phyloP scores from a whole-genome alignment of 2,329 filamentous ascomycete genomes.

The Magnaporthiopsis rhizophila region DNA sequence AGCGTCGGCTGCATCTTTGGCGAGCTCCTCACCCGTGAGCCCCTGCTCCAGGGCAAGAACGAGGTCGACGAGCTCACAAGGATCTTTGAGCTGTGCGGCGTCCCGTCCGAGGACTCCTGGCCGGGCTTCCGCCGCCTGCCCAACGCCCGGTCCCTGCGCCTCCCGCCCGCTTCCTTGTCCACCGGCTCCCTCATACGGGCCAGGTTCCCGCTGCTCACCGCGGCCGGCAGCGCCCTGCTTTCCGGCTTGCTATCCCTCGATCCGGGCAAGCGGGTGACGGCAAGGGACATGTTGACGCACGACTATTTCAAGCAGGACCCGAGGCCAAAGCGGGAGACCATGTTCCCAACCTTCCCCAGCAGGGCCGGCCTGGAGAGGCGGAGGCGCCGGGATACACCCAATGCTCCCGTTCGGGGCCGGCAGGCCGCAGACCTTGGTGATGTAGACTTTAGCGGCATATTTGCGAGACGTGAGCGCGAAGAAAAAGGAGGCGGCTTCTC shows the following conservation, averaged over 20 bases:
- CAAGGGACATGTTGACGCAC: constrained; percentile 67
- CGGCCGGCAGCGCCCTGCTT: constrained; percentile 64
- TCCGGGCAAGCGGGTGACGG: constrained; percentile 61
- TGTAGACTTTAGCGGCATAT: constrained; percentile 64
- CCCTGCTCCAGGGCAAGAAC: constrained; percentile 79
- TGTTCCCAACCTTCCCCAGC: constrained; percentile 96
- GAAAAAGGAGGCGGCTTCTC: constrained; percentile 59
- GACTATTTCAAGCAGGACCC: constrained; percentile 86
- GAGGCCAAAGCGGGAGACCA: constrained; percentile 76
- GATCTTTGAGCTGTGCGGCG: constrained; percentile 84
- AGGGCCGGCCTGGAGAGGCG: constrained; percentile 88
- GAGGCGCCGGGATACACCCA: constrained; percentile 63
- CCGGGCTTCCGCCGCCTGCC: constrained; percentile 80
- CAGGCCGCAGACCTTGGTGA: constrained; percentile 50
- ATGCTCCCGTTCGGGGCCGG: constrained; percentile 68
- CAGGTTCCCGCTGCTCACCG: constrained; percentile 74
- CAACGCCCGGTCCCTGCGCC: constrained; percentile 71
- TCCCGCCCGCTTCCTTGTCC: constrained; percentile 43
- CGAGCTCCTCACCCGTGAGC: constrained; percentile 76
- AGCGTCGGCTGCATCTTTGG: constrained; percentile 93
- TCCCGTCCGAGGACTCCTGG: constrained; percentile 77
- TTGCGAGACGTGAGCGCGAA: constrained; percentile 57
- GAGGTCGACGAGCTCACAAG: constrained; percentile 84
- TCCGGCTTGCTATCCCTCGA: constrained; percentile 65
- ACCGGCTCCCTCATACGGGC: constrained; percentile 55